Conservation (phyloP, 164 flowering plant genomes). For the Nymphaea thermarum region DNA sequence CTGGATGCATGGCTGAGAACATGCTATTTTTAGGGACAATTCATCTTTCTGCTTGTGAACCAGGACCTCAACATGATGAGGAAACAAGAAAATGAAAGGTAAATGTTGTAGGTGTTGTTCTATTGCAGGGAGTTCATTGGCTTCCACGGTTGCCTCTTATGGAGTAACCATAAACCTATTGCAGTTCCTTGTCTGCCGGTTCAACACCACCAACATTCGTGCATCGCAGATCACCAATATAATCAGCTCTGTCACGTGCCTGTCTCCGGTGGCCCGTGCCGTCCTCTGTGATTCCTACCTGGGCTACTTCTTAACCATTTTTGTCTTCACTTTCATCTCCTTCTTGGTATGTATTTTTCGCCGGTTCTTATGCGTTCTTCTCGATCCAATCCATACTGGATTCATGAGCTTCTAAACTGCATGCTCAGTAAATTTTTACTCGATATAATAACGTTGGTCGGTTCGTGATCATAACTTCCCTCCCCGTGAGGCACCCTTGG, state of each 20-base stretch:
- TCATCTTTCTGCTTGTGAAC: no score
- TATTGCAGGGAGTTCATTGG: slow-evolving; percentile 5
- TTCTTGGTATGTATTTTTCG: slow-evolving; percentile 14
- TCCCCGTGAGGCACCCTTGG: no score
- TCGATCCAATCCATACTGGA: no score
- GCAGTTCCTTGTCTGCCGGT: slow-evolving; percentile 25
- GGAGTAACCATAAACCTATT: slow-evolving; percentile 25
- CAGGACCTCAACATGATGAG: no score
- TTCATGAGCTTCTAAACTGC: no score
- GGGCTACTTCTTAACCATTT: slow-evolving; percentile 30
- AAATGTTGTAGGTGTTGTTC: no score
- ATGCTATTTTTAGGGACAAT: no score
- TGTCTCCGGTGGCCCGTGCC: slow-evolving; percentile 39
- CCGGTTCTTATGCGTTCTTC: neutral
- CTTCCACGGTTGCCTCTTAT: slow-evolving; percentile 12
- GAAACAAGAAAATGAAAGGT: no score
- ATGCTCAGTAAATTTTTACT: no score
- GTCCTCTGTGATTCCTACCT: slow-evolving; percentile 39
- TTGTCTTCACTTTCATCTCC: slow-evolving; percentile 16
- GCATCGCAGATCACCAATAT: slow-evolving; percentile 32
- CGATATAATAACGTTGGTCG: no score
- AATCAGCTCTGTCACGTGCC: slow-evolving; percentile 22
- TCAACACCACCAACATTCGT: slow-evolving; percentile 23
- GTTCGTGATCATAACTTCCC: no score
- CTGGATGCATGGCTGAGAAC: no score